Conservation (phyloP, 208 protist species). For the Crithidia acanthocephali region DNA sequence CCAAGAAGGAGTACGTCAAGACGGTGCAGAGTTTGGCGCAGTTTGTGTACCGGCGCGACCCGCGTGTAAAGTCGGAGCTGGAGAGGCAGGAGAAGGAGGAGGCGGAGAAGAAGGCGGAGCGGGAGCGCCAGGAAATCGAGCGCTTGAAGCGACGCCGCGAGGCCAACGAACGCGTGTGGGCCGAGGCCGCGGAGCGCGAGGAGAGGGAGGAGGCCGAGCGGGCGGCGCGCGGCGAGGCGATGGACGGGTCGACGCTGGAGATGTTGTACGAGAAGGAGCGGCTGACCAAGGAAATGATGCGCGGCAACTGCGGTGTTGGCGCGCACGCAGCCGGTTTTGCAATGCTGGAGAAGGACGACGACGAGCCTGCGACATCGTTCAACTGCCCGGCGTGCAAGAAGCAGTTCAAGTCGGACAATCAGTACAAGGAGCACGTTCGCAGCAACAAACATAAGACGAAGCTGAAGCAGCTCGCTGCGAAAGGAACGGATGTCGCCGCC, state of each 20-base stretch:
- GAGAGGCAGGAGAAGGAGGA: slow-evolving; percentile 67
- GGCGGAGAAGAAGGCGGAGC: slow-evolving; percentile 54
- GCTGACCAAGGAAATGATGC: slow-evolving; percentile 62
- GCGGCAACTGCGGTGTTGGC: slow-evolving; percentile 41
- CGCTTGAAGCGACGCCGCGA: slow-evolving; percentile 61
- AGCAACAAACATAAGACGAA: slow-evolving; percentile 92
- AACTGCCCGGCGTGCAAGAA: slow-evolving; percentile 92
- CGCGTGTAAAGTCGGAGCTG: slow-evolving; percentile 75
- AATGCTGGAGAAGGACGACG: slow-evolving; percentile 55
- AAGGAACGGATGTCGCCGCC: slow-evolving; percentile 72
- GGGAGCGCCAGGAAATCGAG: slow-evolving; percentile 59
- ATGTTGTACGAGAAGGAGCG: slow-evolving; percentile 89
- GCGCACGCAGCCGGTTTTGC: slow-evolving; percentile 68
- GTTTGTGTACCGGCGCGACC: slow-evolving; percentile 89
- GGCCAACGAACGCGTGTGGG: slow-evolving; percentile 83
- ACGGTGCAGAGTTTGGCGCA: slow-evolving; percentile 76
- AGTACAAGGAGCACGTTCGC: slow-evolving; percentile 88
- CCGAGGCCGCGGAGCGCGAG: slow-evolving; percentile 85
- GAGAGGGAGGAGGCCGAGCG: slow-evolving; percentile 73
- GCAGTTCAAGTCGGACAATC: slow-evolving; percentile 79
- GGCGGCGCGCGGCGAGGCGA: slow-evolving; percentile 67
- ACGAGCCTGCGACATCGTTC: slow-evolving; percentile 28
- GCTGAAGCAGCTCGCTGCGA: slow-evolving; percentile 82
- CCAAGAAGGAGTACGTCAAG: slow-evolving; percentile 89
- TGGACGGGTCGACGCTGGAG: slow-evolving; percentile 79